Evolutionary conservation across 1,284 basidiomycete genomes (phyloP).

Genomic region (Trichosporon inkin): DNA sequence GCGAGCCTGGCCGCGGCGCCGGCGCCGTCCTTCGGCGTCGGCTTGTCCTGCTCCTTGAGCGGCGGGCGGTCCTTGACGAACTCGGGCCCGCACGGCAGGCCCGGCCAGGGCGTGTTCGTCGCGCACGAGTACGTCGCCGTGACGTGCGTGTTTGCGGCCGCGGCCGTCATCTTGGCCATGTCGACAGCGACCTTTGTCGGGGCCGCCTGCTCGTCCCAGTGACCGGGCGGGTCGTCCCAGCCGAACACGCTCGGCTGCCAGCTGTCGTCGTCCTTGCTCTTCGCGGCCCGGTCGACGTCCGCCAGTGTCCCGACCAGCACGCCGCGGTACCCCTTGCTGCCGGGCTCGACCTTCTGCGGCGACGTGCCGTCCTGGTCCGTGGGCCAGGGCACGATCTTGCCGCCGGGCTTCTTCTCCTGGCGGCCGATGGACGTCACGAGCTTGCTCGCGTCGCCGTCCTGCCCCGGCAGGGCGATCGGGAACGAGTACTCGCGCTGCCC

Average conservation of each 20-base stretch:
- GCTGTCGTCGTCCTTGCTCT: not conserved
- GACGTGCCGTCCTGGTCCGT: not conserved
- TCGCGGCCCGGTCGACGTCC: not conserved
- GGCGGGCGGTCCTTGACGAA: not conserved
- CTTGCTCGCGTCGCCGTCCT: not conserved
- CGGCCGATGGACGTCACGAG: not conserved
- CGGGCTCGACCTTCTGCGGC: not conserved
- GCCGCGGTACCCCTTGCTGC: not conserved
- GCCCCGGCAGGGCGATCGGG: not conserved
- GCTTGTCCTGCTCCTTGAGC: not conserved
- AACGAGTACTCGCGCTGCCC: not conserved
- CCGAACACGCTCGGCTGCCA: conserved; percentile 1
- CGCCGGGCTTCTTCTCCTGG: not conserved
- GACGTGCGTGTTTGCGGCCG: not conserved
- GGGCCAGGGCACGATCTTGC: not conserved
- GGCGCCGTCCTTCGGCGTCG: not conserved
- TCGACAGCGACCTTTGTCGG: not conserved
- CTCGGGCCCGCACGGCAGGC: not conserved
- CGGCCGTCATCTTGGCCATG: not conserved
- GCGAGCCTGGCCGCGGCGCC: not conserved
- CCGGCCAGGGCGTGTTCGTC: not conserved
- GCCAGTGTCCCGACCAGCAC: not conserved
- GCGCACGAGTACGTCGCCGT: not conserved
- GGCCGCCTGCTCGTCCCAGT: not conserved
- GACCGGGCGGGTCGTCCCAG: not conserved